A percentile compares a stretch with the other conserved stretches of the same genome.
These are phyloP conservation scores for Passalora sequoiae DNA, from an alignment of 2,329 filamentous ascomycete genomes.

Conservation along the genomic window DNA sequence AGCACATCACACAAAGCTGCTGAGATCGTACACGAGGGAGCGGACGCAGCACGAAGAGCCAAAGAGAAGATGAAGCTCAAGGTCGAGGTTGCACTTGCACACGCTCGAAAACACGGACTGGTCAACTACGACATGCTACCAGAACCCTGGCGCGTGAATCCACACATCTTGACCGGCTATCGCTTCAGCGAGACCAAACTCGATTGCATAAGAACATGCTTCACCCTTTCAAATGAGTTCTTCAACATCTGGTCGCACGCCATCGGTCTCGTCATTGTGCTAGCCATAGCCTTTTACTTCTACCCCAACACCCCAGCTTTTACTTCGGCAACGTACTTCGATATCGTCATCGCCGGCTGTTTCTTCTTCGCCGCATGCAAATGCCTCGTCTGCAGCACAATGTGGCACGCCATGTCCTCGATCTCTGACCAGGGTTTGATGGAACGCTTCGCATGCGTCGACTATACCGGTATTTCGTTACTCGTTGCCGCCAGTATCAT, in stretches of 20 bases:
- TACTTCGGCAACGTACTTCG: slow-evolving; percentile 74
- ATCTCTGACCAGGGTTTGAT: slow-evolving; percentile 85
- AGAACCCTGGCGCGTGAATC: slow-evolving; percentile 88
- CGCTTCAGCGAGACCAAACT: slow-evolving; percentile 89
- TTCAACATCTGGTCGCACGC: slow-evolving; percentile 98
- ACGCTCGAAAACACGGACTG: slow-evolving; percentile 73
- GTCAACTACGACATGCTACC: slow-evolving; percentile 88
- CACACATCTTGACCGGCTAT: slow-evolving; percentile 85
- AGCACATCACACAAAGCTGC: slow-evolving; percentile 69
- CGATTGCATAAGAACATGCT: slow-evolving; percentile 75
- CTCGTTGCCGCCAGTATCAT: slow-evolving; percentile 94
- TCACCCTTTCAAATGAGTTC: slow-evolving; percentile 79
- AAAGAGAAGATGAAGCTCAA: slow-evolving; percentile 56
- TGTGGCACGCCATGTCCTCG: slow-evolving; percentile 99
- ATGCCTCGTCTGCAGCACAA: slow-evolving; percentile 86
- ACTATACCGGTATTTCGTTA: slow-evolving; percentile 95
- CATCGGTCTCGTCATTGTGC: slow-evolving; percentile 79
- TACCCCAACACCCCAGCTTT: slow-evolving; percentile 88
- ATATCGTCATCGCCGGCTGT: slow-evolving; percentile 83
- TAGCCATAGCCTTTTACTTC: slow-evolving; percentile 89
- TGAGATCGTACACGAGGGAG: slow-evolving; percentile 72
- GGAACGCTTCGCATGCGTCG: slow-evolving; percentile 93
- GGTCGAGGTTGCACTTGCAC: slow-evolving; percentile 77
- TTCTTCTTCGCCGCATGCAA: slow-evolving; percentile 97
- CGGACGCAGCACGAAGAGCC: slow-evolving; percentile 76